A percentile compares a stretch with the other conserved stretches of the same genome.
Evolutionary conservation across 805 yeast genomes (phyloP).

Genomic region (Priceomyces haplophilus): DNA sequence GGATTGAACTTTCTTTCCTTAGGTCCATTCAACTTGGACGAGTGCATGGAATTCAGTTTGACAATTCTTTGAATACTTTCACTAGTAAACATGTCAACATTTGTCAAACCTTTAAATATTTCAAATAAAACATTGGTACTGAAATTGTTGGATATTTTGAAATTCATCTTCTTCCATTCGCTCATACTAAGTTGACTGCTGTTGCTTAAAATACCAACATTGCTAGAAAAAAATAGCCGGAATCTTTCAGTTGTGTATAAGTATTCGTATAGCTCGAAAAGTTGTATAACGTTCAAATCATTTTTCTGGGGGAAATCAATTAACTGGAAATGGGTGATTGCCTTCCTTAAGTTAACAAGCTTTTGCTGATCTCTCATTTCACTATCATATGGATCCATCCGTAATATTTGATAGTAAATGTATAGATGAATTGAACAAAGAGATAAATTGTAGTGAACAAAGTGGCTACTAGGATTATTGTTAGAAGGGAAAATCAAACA

Average conservation of each 20-base stretch:
- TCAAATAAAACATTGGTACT: conserved; percentile 9
- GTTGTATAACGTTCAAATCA: conserved; percentile 17
- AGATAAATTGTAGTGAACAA: conserved; percentile 30
- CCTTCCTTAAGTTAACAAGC: conserved; percentile 23
- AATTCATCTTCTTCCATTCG: conserved; percentile 15
- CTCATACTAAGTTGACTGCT: conserved; percentile 16
- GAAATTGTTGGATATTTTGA: conserved; percentile 10
- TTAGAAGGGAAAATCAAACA: conserved; percentile 19
- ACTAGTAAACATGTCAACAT: conserved; percentile 10
- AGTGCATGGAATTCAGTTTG: conserved; percentile 2
- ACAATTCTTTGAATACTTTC: conserved; percentile 6
- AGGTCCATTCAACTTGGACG: not conserved
- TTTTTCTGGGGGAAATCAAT: conserved; percentile 24
- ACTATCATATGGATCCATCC: conserved; percentile 22
- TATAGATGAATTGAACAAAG: conserved; percentile 26
- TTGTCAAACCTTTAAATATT: conserved; percentile 9
- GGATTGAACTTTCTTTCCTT: conserved; percentile 3
- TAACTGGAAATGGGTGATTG: conserved; percentile 31
- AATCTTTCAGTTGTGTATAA: conserved; percentile 28
- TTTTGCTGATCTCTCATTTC: conserved; percentile 30
- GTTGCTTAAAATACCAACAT: conserved; percentile 11
- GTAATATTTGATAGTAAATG: conserved; percentile 29
- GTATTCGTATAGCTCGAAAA: conserved; percentile 31
- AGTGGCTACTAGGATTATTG: conserved; percentile 18
- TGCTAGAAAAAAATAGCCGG: conserved; percentile 16